Percentiles rank a stretch among this genome's conserved stretches.
These are phyloP conservation scores for Strigomonas culicis DNA, from an alignment of 208 protist genomes.

Conservation along the genomic window DNA sequence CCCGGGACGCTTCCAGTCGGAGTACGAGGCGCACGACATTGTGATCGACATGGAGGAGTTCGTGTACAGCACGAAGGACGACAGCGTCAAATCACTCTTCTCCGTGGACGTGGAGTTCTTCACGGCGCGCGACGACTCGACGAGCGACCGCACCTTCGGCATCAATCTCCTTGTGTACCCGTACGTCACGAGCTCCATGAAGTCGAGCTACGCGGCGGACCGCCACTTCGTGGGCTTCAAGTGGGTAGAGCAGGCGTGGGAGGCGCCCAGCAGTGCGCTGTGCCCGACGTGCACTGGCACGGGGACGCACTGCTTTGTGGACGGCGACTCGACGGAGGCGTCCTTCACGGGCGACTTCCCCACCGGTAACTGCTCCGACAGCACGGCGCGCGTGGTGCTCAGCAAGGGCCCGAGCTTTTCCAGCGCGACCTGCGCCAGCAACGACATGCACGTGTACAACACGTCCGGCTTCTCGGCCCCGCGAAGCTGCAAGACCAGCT, in stretches of 20 bases:
- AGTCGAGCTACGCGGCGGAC: conserved; percentile 56
- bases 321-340: conserved; percentile 18
- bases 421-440: conserved; percentile 29
- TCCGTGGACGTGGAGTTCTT: conserved; percentile 78
- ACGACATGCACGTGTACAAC: conserved; percentile 61
- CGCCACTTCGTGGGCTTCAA: conserved; percentile 77
- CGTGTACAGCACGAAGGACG: conserved; percentile 37
- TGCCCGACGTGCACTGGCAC: conserved; percentile 74
- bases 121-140: conserved; percentile 39
- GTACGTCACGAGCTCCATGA: conserved; percentile 46
- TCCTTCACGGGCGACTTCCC: conserved; percentile 64
- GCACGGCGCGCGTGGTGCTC: conserved; percentile 46
- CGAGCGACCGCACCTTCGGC: conserved; percentile 64
- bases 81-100: conserved; percentile 23
- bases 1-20: conserved; percentile 39
- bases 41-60: conserved; percentile 60
- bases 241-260: conserved; percentile 66
- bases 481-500: conserved; percentile 43
- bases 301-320: conserved; percentile 39
- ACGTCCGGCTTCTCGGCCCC: conserved; percentile 66
- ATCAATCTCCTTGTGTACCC: conserved; percentile 81
- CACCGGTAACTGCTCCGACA: conserved; percentile 50
- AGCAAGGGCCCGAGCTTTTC: conserved; percentile 64
- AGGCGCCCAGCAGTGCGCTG: conserved; percentile 30
- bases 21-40: conserved; percentile 50